Base-by-base conservation (phyloP, 306 rosid genomes). In the Lupinus albus region DNA sequence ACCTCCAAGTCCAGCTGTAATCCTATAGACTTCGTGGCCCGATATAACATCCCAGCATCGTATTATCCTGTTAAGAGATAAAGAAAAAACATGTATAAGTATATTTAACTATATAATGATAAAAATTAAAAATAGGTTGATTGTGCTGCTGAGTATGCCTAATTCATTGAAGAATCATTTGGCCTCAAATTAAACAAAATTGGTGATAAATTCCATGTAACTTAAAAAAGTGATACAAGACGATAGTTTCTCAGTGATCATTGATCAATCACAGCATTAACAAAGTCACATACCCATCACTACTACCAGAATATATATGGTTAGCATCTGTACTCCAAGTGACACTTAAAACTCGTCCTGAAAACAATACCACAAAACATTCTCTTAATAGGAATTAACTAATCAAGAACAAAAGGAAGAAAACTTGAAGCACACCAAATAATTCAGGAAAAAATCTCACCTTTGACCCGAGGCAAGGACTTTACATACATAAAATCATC, bases 1-100 rank as follows among this genome's bases (percentile, higher is more conserved):
- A 62, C 96, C 96, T 78, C 99, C 96, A 61, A 81, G 84, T 36
- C 97, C 96, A 71, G 90, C 92, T 21, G 97, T 87, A 69, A 94
- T 94, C 64, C 97, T 85, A 74, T 90, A 84, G 28, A 87, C 68
- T 83, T 90, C 97, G 64, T 68, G 80, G 62, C 95, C 86, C 15
- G 49, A 68, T 49, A 28, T 73, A n/a, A 84, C 86, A 85, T 88
- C 76, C 99, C 99, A 94, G 72, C 93, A 85, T 63, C 97, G 84
- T 73, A 94, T 84, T 54, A 85, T 47, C 76, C 99, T 94, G 70
- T 4, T 12, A 41, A 39, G 47, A 32, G 6, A 76, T 42, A 45
- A 2, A 75, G 61, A 44, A 16, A 41, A 32, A 20, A 65, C 13
- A 20, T 35, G 15, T 32, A 17, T 4, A 65, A 45, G 55, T 38